Evolutionary conservation across 2,329 filamentous ascomycete species (phyloP).

Genomic region (Trichoderma polysporum): DNA sequence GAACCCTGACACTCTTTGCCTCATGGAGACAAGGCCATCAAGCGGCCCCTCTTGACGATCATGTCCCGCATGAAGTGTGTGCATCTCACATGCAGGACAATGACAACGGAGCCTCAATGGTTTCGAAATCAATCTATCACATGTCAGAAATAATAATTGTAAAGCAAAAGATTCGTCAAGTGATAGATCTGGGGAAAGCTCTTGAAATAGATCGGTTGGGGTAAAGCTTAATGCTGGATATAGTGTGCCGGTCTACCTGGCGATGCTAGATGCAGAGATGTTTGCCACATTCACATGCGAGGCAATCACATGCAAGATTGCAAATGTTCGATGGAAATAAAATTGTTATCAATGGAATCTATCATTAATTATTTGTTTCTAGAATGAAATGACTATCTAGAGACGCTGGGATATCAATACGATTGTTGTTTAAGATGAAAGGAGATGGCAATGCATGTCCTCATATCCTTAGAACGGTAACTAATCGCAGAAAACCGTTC

Average conservation of each 20-base stretch:
- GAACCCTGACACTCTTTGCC: not conserved
- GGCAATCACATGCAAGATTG: not conserved
- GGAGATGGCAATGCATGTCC: not conserved
- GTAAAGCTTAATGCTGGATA: not conserved
- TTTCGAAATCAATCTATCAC: slow-evolving; percentile 1
- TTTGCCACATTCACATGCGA: slow-evolving; percentile 18
- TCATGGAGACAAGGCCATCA: not conserved
- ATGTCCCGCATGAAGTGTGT: not conserved
- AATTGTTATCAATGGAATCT: not conserved
- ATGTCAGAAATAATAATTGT: not conserved
- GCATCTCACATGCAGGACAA: not conserved
- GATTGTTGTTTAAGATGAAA: not conserved
- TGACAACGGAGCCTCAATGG: no score
- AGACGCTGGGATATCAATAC: not conserved
- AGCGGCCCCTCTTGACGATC: not conserved
- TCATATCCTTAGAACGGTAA: not conserved
- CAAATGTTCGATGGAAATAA: not conserved
- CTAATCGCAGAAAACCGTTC: not conserved
- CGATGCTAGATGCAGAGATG: not conserved
- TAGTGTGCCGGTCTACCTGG: not conserved
- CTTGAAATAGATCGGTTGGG: slow-evolving; percentile 8
- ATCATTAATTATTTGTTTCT: not conserved
- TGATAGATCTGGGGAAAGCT: not conserved
- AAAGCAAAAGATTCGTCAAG: not conserved
- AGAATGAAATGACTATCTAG: not conserved